Conservation (phyloP, 495 filamentous ascomycete genomes). For the Lasiosphaeriaceae sp. region DNA sequence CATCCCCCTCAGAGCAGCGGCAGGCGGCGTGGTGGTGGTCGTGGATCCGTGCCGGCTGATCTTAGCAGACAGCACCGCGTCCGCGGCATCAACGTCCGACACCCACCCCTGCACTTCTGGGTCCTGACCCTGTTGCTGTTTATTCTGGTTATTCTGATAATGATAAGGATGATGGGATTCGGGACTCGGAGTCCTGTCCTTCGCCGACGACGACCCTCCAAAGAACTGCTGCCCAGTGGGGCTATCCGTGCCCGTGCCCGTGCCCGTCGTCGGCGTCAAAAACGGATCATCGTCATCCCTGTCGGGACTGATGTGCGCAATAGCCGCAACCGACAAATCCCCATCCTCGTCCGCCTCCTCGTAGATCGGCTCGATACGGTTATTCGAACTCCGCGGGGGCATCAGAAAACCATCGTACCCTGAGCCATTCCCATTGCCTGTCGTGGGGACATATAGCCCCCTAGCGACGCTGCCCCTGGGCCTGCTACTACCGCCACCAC, state of each 20-base stretch:
- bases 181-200: slow-evolving; percentile 23
- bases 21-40: slow-evolving; percentile 14
- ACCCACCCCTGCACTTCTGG: slow-evolving; percentile 60
- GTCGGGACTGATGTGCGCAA: not conserved
- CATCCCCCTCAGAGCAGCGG: not conserved
- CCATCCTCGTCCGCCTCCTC: slow-evolving; percentile 56
- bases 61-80: slow-evolving; percentile 37
- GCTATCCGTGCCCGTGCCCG: not conserved
- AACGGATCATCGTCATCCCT: slow-evolving; percentile 40
- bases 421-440: slow-evolving; percentile 1
- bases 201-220: not conserved
- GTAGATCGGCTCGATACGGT: slow-evolving; percentile 53
- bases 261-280: slow-evolving; percentile 28
- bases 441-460: slow-evolving; percentile 30
- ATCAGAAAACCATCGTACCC: slow-evolving; percentile 16
- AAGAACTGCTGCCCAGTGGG: not conserved
- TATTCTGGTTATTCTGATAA: not conserved
- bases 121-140: slow-evolving; percentile 29
- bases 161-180: slow-evolving; percentile 16
- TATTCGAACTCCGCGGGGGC: slow-evolving; percentile 7
- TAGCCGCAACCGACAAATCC: not conserved
- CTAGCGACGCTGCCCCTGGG: slow-evolving; percentile 10
- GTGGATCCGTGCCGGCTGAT: slow-evolving; percentile 15
- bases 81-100: slow-evolving; percentile 54
- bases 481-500: not conserved